These are phyloP conservation scores for Cytidiella melzeri DNA, from an alignment of 768 basidiomycete genomes.

Conservation along the genomic window DNA sequence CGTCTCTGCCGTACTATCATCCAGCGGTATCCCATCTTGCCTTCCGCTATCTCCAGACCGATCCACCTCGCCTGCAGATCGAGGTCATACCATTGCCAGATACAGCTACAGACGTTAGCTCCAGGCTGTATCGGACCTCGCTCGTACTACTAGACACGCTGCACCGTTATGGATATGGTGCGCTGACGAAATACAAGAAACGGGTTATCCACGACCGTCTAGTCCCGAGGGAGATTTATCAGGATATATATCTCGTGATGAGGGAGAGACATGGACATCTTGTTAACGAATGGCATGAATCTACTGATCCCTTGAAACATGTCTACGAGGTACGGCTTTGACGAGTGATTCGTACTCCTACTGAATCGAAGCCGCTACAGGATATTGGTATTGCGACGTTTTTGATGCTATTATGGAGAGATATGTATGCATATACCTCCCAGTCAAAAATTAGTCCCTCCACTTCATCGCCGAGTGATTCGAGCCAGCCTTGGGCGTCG, in stretches of 20 bases:
- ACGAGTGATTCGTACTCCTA: neutral
- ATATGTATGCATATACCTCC: conserved; percentile 38
- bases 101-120: conserved; percentile 43
- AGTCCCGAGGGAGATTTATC: conserved; percentile 71
- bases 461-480: conserved; percentile 2
- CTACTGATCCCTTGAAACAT: conserved; percentile 84
- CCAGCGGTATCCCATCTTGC: conserved; percentile 77
- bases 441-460: neutral
- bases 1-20: conserved; percentile 80
- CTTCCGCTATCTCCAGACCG: conserved; percentile 55
- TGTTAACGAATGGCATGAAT: conserved; percentile 70
- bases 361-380: conserved; percentile 42
- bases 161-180: conserved; percentile 87
- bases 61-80: conserved; percentile 38
- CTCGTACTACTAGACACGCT: conserved; percentile 76
- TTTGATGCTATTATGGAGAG: conserved; percentile 87
- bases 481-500: conserved; percentile 47
- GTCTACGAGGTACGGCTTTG: conserved; percentile 74
- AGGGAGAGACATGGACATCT: conserved; percentile 79
- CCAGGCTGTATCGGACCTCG: conserved; percentile 75
- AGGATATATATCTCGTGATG: conserved; percentile 86
- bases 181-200: conserved; percentile 77
- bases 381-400: conserved; percentile 95
- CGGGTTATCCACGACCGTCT: conserved; percentile 79
- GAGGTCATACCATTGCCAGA: conserved; percentile 48